Base-by-base conservation (phyloP, 1,284 basidiomycete species). In the Dichomitus squalens region DNA sequence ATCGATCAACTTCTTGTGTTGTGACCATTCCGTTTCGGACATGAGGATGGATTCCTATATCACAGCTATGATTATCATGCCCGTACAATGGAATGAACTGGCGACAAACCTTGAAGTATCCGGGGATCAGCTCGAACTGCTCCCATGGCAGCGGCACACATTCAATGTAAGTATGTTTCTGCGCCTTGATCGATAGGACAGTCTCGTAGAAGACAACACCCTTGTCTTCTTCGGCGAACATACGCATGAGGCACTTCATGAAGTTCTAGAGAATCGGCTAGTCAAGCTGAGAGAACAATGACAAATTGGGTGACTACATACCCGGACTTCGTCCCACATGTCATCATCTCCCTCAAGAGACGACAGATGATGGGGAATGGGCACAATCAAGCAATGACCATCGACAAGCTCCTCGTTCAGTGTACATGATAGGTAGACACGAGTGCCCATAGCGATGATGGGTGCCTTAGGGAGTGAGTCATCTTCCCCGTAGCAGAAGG, bases 231-330 rank as follows among this genome's bases (percentile, higher is more conserved):
- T 93, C 88, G 0, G 93, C 88, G 65, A 88, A 95, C 92, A 97
- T 95, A 56, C 86, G 86, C 86, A 98, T 96, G 16, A 99, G 78
- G 66, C 93, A 96, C 76, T 99, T 99, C 95, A 98, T 98, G 70
- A 98, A 99, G 72, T 99, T 99, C 94, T 97, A 59, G 2, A 20
- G 48, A 20, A 47, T 11, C 52, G 41, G 44, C 58, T 33, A 57
- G 52, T 25, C 25, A 35, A 14, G 2, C 18, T 44, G 1, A 35
- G 47, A 20, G 52, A 43, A 25, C n/a, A 18, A 27, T 47, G 34
- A 29, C 11, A 33, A 46, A 40, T 41, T 35, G 20, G 48, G 6
- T 49, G 61, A 40, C 53, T 21, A 77, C 90, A 55, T 69, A 96
- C 95, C 73, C 83, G 83, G 57, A 95, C 86, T 82, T 98, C 95